Percentiles rank a stretch among this genome's conserved stretches.
Evolutionary conservation across 306 rosid genomes (phyloP).

Genomic region (Oxytropis ochrocephala): DNA sequence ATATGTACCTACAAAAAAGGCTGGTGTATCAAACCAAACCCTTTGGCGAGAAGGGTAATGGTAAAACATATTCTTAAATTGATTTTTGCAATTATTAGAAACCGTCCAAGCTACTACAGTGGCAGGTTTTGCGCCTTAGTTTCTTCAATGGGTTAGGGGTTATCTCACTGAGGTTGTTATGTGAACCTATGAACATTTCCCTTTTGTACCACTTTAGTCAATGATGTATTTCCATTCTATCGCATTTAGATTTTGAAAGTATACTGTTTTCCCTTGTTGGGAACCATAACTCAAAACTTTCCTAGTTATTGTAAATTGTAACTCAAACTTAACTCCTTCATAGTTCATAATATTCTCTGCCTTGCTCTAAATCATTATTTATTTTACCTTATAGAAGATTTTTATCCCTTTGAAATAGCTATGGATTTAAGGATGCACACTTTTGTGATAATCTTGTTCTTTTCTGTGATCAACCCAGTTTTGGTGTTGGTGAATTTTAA

Average conservation of each 20-base stretch:
- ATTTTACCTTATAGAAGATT: neutral
- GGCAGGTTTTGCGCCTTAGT: conserved; percentile 1
- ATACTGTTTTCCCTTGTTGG: neutral
- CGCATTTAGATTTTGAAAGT: neutral
- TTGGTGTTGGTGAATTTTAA: neutral
- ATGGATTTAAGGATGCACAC: neutral
- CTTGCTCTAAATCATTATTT: neutral
- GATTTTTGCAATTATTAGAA: neutral
- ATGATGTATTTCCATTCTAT: neutral
- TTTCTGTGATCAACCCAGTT: neutral
- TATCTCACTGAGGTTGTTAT: neutral
- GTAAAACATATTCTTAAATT: neutral
- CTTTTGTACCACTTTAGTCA: neutral
- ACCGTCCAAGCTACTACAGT: neutral
- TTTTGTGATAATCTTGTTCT: neutral
- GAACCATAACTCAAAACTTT: neutral
- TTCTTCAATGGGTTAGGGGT: conserved; percentile 1
- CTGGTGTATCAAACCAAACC: neutral
- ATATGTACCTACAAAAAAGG: neutral
- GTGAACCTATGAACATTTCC: neutral
- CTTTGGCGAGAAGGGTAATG: neutral
- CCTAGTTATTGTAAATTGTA: neutral
- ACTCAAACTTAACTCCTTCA: neutral
- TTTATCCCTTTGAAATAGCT: neutral
- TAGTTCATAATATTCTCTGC: neutral